Evolutionary conservation across 805 yeast species (phyloP).

Genomic region (Deakozyma indianensis): DNA sequence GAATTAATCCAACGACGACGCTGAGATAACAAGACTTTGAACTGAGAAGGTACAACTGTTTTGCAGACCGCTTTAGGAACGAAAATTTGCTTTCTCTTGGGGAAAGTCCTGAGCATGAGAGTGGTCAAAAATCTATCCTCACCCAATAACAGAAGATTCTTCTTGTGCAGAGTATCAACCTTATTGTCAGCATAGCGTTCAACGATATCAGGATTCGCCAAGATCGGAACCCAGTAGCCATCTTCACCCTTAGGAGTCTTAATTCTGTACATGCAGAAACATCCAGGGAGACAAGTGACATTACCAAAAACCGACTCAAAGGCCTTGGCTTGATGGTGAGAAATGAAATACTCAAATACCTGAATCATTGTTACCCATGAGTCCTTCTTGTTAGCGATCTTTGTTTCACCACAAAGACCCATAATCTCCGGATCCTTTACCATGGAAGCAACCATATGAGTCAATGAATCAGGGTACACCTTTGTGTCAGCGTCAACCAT

Average conservation of each 20-base stretch:
- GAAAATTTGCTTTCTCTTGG: slow-evolving; percentile 74
- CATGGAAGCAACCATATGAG: slow-evolving; percentile 85
- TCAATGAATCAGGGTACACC: slow-evolving; percentile 72
- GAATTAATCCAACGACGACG: slow-evolving; percentile 97
- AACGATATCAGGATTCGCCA: slow-evolving; percentile 87
- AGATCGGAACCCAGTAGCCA: slow-evolving; percentile 84
- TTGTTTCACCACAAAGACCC: slow-evolving; percentile 94
- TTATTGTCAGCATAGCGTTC: slow-evolving; percentile 83
- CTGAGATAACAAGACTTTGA: slow-evolving; percentile 70
- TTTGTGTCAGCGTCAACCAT: slow-evolving; percentile 95
- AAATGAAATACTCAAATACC: slow-evolving; percentile 84
- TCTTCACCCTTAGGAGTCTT: slow-evolving; percentile 72
- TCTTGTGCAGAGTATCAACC: slow-evolving; percentile 69
- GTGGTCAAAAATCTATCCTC: slow-evolving; percentile 82
- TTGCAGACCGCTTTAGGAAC: slow-evolving; percentile 87
- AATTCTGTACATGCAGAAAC: slow-evolving; percentile 84
- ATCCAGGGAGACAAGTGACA: slow-evolving; percentile 91
- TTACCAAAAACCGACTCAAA: slow-evolving; percentile 92
- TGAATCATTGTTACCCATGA: slow-evolving; percentile 90
- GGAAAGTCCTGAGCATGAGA: slow-evolving; percentile 77
- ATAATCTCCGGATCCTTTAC: slow-evolving; percentile 72
- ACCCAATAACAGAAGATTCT: slow-evolving; percentile 73
- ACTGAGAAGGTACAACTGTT: slow-evolving; percentile 76
- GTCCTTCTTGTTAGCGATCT: slow-evolving; percentile 66
- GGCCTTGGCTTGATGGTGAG: slow-evolving; percentile 90